Base-by-base conservation (phyloP, 495 filamentous ascomycete genomes). In the Penicillium daleae region DNA sequence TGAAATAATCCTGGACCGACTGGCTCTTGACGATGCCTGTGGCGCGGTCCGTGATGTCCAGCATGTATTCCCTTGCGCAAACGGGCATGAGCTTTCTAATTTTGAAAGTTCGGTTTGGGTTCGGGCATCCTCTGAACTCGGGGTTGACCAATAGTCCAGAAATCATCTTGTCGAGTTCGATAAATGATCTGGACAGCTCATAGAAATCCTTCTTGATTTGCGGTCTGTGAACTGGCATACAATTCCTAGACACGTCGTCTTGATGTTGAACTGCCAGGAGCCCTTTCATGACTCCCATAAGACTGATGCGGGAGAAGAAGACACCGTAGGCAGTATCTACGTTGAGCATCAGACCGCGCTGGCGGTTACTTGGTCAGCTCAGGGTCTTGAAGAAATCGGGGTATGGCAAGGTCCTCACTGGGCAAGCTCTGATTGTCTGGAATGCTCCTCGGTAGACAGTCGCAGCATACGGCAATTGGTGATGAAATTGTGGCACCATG, bases 391-490 rank as follows among this genome's bases (percentile, higher is more conserved):
- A 1, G 22, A 31, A 21, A 24, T 12, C 10, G 32, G 52, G 19
- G 24, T 2, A 12, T 51, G 19, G n/a, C 8, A 56, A 35, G 7
- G 3, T 17, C 5, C 79, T 80, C 80, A 85, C 85, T 64, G 85
- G 72, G 50, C 84, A 88, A 9, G 91, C 79, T 48, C 91, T 85
- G 57, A 96, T 87, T 12, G 92, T 89, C 37, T 91, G 83, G 62
- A 95, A 97, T 29, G 92, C 87, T 46, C 92, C 93, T 66, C 93
- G 94, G 79, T 91, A 87, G 15, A 90, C 90, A 61, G 92, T 85
- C 21, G 94, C 82, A 46, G 88, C 88, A 42, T 76, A 76, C 26
- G 40, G 22, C 15, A 64, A 59, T 24, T 59, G 61, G 17, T 24
- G 59, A 24, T 62, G 46, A 7, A 65, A 64, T 9, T 67, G 53